Base-by-base conservation (phyloP, 225 moss, liverwort and hornwort species). In the Marchantia paleacea region DNA sequence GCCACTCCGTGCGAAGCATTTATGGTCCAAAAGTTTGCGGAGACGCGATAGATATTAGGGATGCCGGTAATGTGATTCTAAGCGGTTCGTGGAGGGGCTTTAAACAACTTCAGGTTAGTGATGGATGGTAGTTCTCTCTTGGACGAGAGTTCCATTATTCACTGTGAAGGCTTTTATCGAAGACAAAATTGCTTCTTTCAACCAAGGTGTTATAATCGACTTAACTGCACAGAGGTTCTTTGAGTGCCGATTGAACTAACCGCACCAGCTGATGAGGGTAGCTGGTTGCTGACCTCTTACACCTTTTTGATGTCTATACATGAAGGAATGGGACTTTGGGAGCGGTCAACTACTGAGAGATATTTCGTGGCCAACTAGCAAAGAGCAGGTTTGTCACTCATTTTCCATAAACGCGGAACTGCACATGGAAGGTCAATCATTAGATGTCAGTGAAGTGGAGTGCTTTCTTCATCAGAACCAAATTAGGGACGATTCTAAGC, bases 301-400 rank as follows among this genome's bases (percentile, higher is more conserved):
- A 58, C 58, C 16, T 20, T 58, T 16, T 58, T 16, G 58, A 54
- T 53, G 20, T 9, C 22, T 53, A 57, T 29, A 7, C 49, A 30
- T 52, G 7, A 81, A 95, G 95, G 96, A 92, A 86, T 96, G 96
- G 96, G 94, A 96, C 55, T 94, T 85, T 47, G 91, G 92, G 7
- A 96, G 79, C 0, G 89, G 92, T 31, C 85, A 83, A 67, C 82
- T 92, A 28, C 30, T 94, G 57, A 74, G 81, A 82, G 84, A 86
- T 64, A 83, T 92, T 8, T 53, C 26, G 1, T 90, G 88, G 89
- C 88, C 87, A 77, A 55, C 31, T 12, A 11, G 25, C 79, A 85
- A 69, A 8, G 82, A 87, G 24, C 39, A 80, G 81, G 73, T 82
- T 31, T 22, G 72, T 78, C 30, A 24, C 68, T 52, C 51, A 2